A percentile compares a stretch with the other conserved stretches of the same genome.
Conservation (phyloP, 2,329 filamentous ascomycete species). For the Exophiala spinifera region DNA sequence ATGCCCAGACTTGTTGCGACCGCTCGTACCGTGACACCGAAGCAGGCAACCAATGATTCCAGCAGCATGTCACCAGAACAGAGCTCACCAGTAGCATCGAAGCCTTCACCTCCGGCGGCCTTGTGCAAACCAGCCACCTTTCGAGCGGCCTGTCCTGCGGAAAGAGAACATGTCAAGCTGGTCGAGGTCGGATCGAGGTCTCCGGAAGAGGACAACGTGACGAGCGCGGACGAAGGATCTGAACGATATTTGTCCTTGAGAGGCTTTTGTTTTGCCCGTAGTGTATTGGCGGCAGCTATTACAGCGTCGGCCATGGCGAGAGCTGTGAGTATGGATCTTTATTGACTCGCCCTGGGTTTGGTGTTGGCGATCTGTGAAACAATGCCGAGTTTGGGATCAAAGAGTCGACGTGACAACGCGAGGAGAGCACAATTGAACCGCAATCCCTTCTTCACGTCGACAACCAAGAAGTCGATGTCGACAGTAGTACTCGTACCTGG, state of each 20-base stretch:
- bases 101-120: constrained; percentile 46
- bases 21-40: constrained; percentile 51
- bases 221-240: constrained; percentile 44
- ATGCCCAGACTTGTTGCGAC: constrained; percentile 49
- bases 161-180: constrained; percentile 47
- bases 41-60: constrained; percentile 50
- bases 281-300: constrained; percentile 29
- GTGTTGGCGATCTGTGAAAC: too few species aligned
- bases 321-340: too few species aligned
- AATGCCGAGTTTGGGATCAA: background rate
- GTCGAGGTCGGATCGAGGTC: constrained; percentile 42
- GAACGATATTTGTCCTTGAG: constrained; percentile 47
- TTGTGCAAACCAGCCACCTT: constrained; percentile 49
- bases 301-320: constrained; percentile 22
- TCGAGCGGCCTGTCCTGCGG: constrained; percentile 41
- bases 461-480: too few species aligned
- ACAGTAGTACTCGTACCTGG: background rate
- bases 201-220: constrained; percentile 47
- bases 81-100: constrained; percentile 44
- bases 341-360: too few species aligned
- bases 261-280: constrained; percentile 49
- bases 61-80: constrained; percentile 52
- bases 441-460: too few species aligned
- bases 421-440: too few species aligned
- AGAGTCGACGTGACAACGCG: too few species aligned